These are phyloP conservation scores for Mercurialis annua DNA, from an alignment of 345 rosid genomes.

Conservation along the genomic window DNA sequence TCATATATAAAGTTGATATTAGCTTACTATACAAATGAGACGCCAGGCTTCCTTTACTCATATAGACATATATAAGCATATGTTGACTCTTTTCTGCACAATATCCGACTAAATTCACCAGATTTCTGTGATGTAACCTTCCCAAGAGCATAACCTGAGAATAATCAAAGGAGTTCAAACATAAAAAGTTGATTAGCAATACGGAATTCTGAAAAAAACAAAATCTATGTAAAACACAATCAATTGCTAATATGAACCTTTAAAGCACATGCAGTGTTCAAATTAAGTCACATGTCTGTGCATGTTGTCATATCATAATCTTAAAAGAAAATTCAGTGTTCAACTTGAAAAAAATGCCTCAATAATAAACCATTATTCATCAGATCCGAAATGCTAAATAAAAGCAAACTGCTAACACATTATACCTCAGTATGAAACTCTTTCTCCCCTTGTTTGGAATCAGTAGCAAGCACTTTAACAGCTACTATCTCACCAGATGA, in stretches of 20 bases:
- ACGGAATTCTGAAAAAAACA: background rate
- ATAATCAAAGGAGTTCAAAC: slow-evolving; percentile 4
- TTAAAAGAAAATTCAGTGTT: slow-evolving; percentile 3
- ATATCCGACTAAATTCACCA: slow-evolving; percentile 92
- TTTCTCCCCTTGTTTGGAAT: slow-evolving; percentile 97
- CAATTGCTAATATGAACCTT: background rate
- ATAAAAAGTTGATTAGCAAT: background rate
- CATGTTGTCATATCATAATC: slow-evolving; percentile 2
- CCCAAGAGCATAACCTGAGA: slow-evolving; percentile 89
- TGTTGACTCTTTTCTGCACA: slow-evolving; percentile 95
- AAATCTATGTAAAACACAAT: background rate
- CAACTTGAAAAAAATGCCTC: background rate
- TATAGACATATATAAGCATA: slow-evolving; percentile 91
- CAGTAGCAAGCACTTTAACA: slow-evolving; percentile 89
- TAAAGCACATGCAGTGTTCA: no score
- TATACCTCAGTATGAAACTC: slow-evolving; percentile 97
- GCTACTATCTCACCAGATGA: slow-evolving; percentile 88
- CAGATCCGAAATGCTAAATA: background rate
- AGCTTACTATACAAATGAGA: slow-evolving; percentile 89
- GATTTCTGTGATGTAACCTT: slow-evolving; percentile 93
- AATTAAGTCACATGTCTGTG: background rate
- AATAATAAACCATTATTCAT: slow-evolving; percentile 1
- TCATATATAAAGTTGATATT: slow-evolving; percentile 9
- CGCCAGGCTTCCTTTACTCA: slow-evolving; percentile 97
- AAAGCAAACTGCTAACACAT: slow-evolving; percentile 9